Conservation (phyloP, 257 asterid genomes). For the Plantago major region DNA sequence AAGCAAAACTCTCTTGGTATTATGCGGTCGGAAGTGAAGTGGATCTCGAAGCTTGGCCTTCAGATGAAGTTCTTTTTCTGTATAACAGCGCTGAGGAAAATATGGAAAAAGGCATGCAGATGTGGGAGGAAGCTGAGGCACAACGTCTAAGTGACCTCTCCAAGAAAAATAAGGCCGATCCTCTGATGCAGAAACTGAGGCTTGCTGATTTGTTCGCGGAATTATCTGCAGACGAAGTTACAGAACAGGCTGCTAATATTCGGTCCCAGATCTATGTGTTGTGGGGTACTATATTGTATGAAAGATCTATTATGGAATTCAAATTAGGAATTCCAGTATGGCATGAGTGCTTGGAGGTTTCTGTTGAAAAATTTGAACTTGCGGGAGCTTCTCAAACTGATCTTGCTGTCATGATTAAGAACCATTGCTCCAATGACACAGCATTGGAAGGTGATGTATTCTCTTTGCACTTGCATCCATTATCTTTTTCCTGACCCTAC, state of each 20-base stretch:
- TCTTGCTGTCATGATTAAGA: constrained; percentile 80
- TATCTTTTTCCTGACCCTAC: background rate
- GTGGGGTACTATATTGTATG: constrained; percentile 86
- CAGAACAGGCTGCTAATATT: constrained; percentile 53
- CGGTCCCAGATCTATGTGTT: constrained; percentile 63
- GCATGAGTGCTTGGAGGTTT: constrained; percentile 76
- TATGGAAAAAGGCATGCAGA: constrained; percentile 73
- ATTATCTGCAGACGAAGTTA: constrained; percentile 56
- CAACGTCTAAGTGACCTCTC: constrained; percentile 33
- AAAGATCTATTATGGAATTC: constrained; percentile 82
- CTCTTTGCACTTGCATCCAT: background rate
- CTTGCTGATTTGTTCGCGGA: constrained; percentile 36
- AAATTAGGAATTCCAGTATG: constrained; percentile 73
- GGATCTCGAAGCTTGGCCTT: constrained; percentile 64
- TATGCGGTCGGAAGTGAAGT: constrained; percentile 45
- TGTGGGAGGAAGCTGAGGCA: constrained; percentile 69
- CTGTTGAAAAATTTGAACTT: constrained; percentile 76
- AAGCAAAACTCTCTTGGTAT: constrained; percentile 83
- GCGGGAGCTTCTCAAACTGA: constrained; percentile 88
- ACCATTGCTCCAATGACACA: constrained; percentile 60
- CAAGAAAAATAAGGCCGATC: constrained; percentile 28
- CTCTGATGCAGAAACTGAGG: constrained; percentile 43
- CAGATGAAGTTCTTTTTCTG: constrained; percentile 51
- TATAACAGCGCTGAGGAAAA: constrained; percentile 74
- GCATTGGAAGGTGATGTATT: constrained; percentile 52